These are phyloP conservation scores for Penicillium atrosanguineum DNA, from an alignment of 495 filamentous ascomycete genomes.

Conservation along the genomic window DNA sequence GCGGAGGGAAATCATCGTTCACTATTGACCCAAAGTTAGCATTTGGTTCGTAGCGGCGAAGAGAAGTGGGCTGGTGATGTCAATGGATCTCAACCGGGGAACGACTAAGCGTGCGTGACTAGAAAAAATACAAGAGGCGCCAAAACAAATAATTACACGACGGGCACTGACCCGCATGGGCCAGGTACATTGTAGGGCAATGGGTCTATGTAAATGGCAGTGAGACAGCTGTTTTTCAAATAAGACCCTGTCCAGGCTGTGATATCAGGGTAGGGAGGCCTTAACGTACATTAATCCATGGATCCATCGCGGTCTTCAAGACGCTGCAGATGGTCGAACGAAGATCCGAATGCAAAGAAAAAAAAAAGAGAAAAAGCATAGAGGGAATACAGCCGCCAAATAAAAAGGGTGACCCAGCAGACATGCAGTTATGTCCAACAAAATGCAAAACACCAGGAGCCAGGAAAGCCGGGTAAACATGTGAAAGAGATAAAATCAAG, in stretches of 20 bases:
- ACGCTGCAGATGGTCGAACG: conserved; percentile 35
- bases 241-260: conserved; percentile 47
- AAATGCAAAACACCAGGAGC: conserved; percentile 34
- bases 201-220: conserved; percentile 47
- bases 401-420: conserved; percentile 22
- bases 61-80: background rate
- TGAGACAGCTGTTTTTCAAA: conserved; percentile 54
- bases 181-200: conserved; percentile 35
- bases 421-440: conserved; percentile 34
- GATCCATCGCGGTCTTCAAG: conserved; percentile 59
- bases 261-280: conserved; percentile 53
- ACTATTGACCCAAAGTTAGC: conserved; percentile 32
- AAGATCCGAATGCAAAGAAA: conserved; percentile 35
- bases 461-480: conserved; percentile 23
- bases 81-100: conserved; percentile 5
- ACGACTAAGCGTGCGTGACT: conserved; percentile 14
- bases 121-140: conserved; percentile 24
- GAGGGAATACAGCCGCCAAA: conserved; percentile 33
- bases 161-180: conserved; percentile 18
- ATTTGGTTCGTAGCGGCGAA: conserved; percentile 1
- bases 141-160: conserved; percentile 41
- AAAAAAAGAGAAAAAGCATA: conserved; percentile 28
- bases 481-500: conserved; percentile 16
- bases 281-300: conserved; percentile 80
- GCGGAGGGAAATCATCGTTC: conserved; percentile 54